Percentiles rank a stretch among this genome's conserved stretches.
These are phyloP conservation scores for Candida buenavistaensis DNA, from an alignment of 1,139 yeast species.

Conservation along the genomic window DNA sequence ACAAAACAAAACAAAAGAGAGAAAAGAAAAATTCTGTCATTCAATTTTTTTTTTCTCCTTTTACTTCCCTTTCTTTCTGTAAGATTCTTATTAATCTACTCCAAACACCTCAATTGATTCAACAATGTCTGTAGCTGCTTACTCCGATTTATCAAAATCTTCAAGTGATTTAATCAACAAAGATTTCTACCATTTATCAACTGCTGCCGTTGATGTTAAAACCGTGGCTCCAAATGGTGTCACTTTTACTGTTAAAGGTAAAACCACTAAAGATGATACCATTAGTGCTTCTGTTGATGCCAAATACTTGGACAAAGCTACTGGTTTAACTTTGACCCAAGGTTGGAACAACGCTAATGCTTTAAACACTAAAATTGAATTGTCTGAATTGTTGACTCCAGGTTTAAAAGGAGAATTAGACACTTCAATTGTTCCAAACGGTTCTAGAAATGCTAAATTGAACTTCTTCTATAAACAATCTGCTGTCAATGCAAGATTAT, in stretches of 20 bases:
- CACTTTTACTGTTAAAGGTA: slow-evolving; percentile 91
- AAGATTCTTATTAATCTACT: not conserved
- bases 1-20: too few relatives aligned
- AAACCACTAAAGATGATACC: slow-evolving; percentile 79
- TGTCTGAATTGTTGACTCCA: slow-evolving; percentile 88
- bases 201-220: slow-evolving; percentile 86
- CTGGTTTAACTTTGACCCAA: slow-evolving; percentile 92
- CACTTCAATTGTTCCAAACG: slow-evolving; percentile 85
- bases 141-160: slow-evolving; percentile 86
- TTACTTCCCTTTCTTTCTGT: slow-evolving; percentile 4
- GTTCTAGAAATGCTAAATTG: slow-evolving; percentile 86
- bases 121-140: slow-evolving; percentile 65
- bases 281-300: slow-evolving; percentile 90
- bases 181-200: slow-evolving; percentile 91
- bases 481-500: slow-evolving; percentile 90
- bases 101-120: slow-evolving; percentile 3
- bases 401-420: slow-evolving; percentile 93
- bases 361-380: slow-evolving; percentile 90
- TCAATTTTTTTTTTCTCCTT: slow-evolving; percentile 8
- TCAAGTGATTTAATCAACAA: slow-evolving; percentile 85
- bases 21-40: slow-evolving; percentile 4
- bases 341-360: slow-evolving; percentile 97
- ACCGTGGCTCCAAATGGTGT: slow-evolving; percentile 97
- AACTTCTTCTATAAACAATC: slow-evolving; percentile 93
- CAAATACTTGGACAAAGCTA: slow-evolving; percentile 88